Percentiles rank a stretch among this genome's conserved stretches.
Conservation (phyloP, 768 basidiomycete genomes). For the Lentinula aciculospora region DNA sequence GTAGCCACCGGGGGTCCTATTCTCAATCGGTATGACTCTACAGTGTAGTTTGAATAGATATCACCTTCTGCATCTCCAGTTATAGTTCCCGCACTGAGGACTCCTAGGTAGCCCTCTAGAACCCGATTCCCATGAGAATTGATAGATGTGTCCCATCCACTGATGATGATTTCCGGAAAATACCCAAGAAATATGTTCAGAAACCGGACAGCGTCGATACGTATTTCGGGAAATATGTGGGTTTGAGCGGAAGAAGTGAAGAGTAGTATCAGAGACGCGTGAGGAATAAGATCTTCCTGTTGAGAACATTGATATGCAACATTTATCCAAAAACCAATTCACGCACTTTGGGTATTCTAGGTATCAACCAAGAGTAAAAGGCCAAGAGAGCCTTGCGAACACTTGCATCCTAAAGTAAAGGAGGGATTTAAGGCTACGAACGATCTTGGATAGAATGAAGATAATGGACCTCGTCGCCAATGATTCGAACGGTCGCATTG, state of each 20-base stretch:
- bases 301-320: conserved; percentile 1
- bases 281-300: conserved; percentile 69
- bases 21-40: neutral
- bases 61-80: conserved; percentile 55
- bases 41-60: neutral
- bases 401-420: conserved; percentile 55
- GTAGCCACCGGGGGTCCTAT: conserved; percentile 41
- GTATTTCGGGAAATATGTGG: conserved; percentile 92
- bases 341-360: conserved; percentile 52
- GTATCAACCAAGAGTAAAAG: conserved; percentile 72
- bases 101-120: conserved; percentile 76
- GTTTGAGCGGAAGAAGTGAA: conserved; percentile 90
- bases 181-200: conserved; percentile 68
- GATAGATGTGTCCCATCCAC: conserved; percentile 57
- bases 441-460: neutral
- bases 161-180: conserved; percentile 61
- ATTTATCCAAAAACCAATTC: neutral
- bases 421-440: neutral
- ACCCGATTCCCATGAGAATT: conserved; percentile 56
- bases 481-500: conserved; percentile 58
- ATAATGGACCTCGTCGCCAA: conserved; percentile 72
- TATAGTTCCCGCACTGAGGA: conserved; percentile 63
- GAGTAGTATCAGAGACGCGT: conserved; percentile 70
- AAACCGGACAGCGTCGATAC: conserved; percentile 82
- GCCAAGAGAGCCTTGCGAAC: conserved; percentile 71